These are phyloP conservation scores for Auriculariales sp. DNA, from an alignment of 768 basidiomycete genomes.

Conservation along the genomic window DNA sequence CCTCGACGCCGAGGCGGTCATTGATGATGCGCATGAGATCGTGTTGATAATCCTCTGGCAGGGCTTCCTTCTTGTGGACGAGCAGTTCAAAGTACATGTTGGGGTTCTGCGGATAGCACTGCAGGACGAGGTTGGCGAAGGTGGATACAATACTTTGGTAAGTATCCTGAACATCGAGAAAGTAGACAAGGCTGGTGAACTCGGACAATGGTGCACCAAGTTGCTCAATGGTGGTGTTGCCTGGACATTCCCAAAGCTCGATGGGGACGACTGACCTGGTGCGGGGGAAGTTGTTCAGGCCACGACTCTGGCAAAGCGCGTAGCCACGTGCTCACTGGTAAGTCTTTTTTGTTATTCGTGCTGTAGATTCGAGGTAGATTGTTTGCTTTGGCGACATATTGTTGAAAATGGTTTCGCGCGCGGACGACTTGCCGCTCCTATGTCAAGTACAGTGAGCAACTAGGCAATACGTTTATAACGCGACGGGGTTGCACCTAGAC, in stretches of 20 bases:
- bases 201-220: conserved; percentile 60
- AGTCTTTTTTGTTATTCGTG: conserved; percentile 58
- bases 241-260: conserved; percentile 93
- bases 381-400: conserved; percentile 68
- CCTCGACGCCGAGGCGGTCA: conserved; percentile 69
- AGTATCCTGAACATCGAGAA: conserved; percentile 89
- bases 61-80: conserved; percentile 86
- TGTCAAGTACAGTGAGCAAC: conserved; percentile 2
- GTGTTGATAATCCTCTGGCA: conserved; percentile 82
- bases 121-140: conserved; percentile 67
- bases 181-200: conserved; percentile 79
- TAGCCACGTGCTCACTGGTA: too few relatives aligned
- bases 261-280: conserved; percentile 79
- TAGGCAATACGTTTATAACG: conserved; percentile 3
- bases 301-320: background rate
- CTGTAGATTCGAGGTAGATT: conserved; percentile 81
- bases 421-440: conserved; percentile 88
- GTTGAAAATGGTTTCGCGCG: conserved; percentile 85
- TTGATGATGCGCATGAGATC: conserved; percentile 83
- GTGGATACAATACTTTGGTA: conserved; percentile 75
- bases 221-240: conserved; percentile 67
- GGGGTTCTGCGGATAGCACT: conserved; percentile 63
- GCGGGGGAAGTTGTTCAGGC: background rate
- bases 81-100: conserved; percentile 78
- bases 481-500: conserved; percentile 60